Evolutionary conservation across 495 filamentous ascomycete species (phyloP), one percentile per base, ranked within the genome.

Genomic region (Saxophila tyrrhenica): DNA sequence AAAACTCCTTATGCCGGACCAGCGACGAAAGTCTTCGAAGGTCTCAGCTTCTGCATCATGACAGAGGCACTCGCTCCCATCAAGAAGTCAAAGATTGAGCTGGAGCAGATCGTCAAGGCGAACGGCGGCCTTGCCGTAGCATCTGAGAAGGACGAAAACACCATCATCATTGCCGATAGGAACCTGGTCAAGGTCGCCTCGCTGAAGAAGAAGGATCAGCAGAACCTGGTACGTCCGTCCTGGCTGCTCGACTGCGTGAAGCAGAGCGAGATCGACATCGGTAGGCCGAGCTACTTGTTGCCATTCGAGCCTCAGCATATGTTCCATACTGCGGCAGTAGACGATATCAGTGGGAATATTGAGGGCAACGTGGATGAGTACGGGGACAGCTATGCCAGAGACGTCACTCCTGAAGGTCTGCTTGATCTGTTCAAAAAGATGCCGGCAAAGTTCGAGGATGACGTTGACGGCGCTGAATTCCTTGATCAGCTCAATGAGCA

Each of bases 81-180:
- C 16, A 91, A 88, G 70, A 85, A 79, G 62, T 73, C 77, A 25
- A 97, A 96, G 64, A 72, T 77, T 0, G 82, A 90, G 48, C 69
- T 97, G n/a, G 90, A 97, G 65, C 75, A 82, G 41, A 72, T 97
- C 0, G 78, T 96, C 61, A 97, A 96, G 66, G 75, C 80, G 20
- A 80, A 97, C 52, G 94, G 92, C 21, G 92, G 89, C n/a, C 80
- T 72, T 38, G 78, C 95, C 42, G 84, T 81, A 42, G 89, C 95
- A 64, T 81, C 78, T 8, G 77, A 86, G 23, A 81, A 69, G 44
- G 76, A 81, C 11, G 75, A 69, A 16, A 67, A 76, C 2, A 68
- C 73, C 39, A 86, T 81, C 29, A 70, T 92, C 29, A 70, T 99
- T 43, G 89, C 83, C 2, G 94, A 97, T 49, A 82, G 85, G 66